phyloP scores from a whole-genome alignment of 805 yeast genomes.

The Saturnispora quitensis region DNA sequence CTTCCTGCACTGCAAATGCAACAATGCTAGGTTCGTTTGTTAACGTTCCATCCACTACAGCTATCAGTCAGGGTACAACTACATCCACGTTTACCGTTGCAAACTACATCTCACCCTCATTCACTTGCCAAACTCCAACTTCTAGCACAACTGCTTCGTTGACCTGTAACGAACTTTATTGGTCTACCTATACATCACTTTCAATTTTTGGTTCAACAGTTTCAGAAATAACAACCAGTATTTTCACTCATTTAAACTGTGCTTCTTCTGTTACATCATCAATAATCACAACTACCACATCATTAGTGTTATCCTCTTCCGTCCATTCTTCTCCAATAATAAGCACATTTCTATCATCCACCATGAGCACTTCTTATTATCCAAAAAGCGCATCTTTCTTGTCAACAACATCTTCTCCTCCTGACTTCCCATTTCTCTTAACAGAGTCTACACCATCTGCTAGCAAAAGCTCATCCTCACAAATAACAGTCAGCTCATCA shows the following conservation, averaged over 20 bases:
- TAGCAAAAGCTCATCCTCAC: background rate
- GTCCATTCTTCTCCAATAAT: background rate
- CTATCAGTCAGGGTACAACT: background rate
- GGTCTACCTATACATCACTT: constrained; percentile 1
- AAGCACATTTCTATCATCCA: constrained; percentile 3
- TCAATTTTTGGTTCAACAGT: background rate
- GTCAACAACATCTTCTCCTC: background rate
- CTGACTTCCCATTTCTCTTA: background rate
- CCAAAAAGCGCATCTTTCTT: constrained; percentile 1
- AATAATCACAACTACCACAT: background rate
- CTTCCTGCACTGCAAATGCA: constrained; percentile 4
- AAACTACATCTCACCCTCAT: constrained; percentile 5
- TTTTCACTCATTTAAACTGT: constrained; percentile 2
- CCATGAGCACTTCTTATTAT: too few relatives aligned
- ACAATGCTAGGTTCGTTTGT: constrained; percentile 10
- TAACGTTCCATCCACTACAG: constrained; percentile 1
- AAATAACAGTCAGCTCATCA: too few relatives aligned
- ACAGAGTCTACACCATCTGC: background rate
- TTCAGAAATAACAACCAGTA: background rate
- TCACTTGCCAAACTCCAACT: constrained; percentile 4
- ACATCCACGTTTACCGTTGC: constrained; percentile 1
- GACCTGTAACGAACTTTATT: background rate
- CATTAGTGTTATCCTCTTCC: background rate
- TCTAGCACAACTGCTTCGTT: constrained; percentile 1
- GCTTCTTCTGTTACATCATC: background rate